phyloP scores from a whole-genome alignment of 768 basidiomycete genomes.

The Galerina marginata region DNA sequence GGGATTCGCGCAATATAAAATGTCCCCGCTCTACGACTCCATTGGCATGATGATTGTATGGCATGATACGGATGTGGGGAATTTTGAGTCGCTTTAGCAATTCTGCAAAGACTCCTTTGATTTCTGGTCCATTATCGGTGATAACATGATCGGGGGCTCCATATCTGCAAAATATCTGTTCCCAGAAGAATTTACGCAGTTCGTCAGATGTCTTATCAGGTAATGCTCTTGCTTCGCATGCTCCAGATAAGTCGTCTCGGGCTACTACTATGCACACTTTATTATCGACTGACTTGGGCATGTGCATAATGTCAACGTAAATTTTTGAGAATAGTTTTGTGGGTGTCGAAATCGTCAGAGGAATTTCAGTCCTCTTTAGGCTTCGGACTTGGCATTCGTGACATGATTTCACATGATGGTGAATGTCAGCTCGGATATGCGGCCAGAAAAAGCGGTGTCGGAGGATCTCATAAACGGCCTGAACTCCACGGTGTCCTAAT shows the following conservation, averaged over 20 bases:
- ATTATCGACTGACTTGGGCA: constrained; percentile 23
- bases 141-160: neutral
- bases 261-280: constrained; percentile 16
- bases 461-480: neutral
- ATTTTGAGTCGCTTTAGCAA: constrained; percentile 28
- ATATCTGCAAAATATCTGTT: neutral
- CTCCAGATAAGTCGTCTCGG: constrained; percentile 14
- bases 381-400: constrained; percentile 40
- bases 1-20: constrained; percentile 25
- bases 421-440: constrained; percentile 2
- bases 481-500: neutral
- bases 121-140: neutral
- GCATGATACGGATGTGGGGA: constrained; percentile 40
- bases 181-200: constrained; percentile 7
- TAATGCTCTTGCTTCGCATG: neutral
- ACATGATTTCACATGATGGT: constrained; percentile 30
- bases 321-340: constrained; percentile 30
- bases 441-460: constrained; percentile 11
- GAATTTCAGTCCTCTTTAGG: constrained; percentile 26
- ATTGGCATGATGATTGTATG: constrained; percentile 45
- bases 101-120: constrained; percentile 20
- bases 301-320: constrained; percentile 41
- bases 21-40: constrained; percentile 36
- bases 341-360: constrained; percentile 22
- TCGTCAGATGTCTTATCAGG: constrained; percentile 7